Base-by-base conservation (phyloP, 2,329 filamentous ascomycete genomes). In the Fusarium avenaceum region DNA sequence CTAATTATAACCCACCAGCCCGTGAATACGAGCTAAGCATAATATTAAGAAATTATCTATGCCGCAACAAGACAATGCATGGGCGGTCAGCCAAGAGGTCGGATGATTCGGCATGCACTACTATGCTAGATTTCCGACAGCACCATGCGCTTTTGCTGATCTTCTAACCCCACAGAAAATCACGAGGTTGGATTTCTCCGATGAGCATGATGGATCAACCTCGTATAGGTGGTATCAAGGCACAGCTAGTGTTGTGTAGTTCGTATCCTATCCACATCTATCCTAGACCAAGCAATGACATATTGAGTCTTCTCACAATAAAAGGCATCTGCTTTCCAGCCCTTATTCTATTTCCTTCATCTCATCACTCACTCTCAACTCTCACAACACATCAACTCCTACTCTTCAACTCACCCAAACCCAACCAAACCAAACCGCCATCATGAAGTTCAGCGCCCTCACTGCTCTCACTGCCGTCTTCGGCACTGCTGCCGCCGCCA, bases 401-500 rank as follows among this genome's bases (percentile, higher is more conserved):
- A 42, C 22, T 20, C 26, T 53, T 26, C 14, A 22, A 28, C 46
- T 30, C 38, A 32, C n/a, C 13, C 35, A n/a, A 48, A 15, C 45
- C 17, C 13, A 50, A 56, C 30, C 44, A 48, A 30, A 8, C 20
- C 3, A 22, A 28, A 52, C 46, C 53, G n/a, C 57, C 72, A 76
- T 22, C 42, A 78, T 78, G 76, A 76, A 78, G 75, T 57, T 73
- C 63, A 68, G 49, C 56, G 48, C 74, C 38, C 24, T 72, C 51
- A 24, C 72, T 35, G 65, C 75, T 17, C 44, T 71, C 67, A 74
- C 76, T 57, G 75, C 79, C 72, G 62, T 80, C 60, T 48, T 77
- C 49, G 76, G 65, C 22, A 58, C 45, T 38, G 60, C 60, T 17
- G 72, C 65, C 56, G 74, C 76, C 48, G 78, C 79, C 63, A 73